Percentiles rank a stretch among this genome's conserved stretches.
phyloP scores from a whole-genome alignment of 805 yeast species.

The Yarrowia phangngaensis region DNA sequence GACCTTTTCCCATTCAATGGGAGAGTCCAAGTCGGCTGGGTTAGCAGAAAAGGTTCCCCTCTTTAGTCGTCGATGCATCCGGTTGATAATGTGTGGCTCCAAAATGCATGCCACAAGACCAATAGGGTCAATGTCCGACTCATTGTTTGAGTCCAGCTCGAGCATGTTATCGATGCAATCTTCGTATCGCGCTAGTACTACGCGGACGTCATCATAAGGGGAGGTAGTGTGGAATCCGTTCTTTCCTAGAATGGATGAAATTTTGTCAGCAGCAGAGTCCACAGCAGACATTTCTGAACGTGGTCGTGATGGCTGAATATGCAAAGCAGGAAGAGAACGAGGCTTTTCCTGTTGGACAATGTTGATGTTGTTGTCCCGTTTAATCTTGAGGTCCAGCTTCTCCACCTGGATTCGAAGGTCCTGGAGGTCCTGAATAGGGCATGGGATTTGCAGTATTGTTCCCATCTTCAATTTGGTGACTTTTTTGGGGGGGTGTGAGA shows the following conservation, averaged over 20 bases:
- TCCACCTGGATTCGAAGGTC: slow-evolving; percentile 22
- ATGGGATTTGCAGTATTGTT: slow-evolving; percentile 13
- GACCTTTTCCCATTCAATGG: slow-evolving; percentile 23
- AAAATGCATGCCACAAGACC: slow-evolving; percentile 20
- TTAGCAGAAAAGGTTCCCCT: slow-evolving; percentile 8
- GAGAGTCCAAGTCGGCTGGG: slow-evolving; percentile 8
- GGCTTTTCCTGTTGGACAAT: neutral
- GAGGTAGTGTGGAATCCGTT: slow-evolving; percentile 20
- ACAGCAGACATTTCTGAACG: slow-evolving; percentile 2
- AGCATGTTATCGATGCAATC: slow-evolving; percentile 10
- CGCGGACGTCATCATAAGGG: slow-evolving; percentile 16
- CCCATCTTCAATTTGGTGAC: slow-evolving; percentile 12
- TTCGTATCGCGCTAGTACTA: slow-evolving; percentile 16
- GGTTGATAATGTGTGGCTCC: slow-evolving; percentile 12
- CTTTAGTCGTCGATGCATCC: slow-evolving; percentile 12
- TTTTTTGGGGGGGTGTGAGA: neutral
- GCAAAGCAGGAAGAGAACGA: neutral
- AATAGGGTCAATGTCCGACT: slow-evolving; percentile 12
- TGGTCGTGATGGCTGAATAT: neutral
- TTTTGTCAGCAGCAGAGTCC: slow-evolving; percentile 13
- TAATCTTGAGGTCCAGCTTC: slow-evolving; percentile 23
- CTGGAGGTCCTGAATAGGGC: slow-evolving; percentile 13
- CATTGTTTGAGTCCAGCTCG: neutral
- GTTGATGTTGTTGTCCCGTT: slow-evolving; percentile 19
- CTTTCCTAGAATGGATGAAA: neutral